Evolutionary conservation across 2,329 filamentous ascomycete genomes (phyloP), one percentile per base, ranked within the genome.

Genomic region (Aspergillaceae sp.): DNA sequence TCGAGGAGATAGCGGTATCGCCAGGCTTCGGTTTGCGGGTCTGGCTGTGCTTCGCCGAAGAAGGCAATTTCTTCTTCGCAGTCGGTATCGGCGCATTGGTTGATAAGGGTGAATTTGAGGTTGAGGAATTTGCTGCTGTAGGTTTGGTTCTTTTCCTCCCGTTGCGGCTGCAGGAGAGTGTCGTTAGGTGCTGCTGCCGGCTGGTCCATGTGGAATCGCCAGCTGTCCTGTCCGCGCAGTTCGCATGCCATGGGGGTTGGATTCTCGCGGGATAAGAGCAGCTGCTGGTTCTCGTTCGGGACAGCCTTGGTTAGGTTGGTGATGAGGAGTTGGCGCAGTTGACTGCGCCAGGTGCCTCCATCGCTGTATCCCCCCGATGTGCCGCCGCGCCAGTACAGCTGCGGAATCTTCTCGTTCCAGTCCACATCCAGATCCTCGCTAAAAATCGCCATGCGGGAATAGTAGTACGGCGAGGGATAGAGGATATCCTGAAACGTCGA

Each of bases 351-450:
- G 4, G 86, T 86, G 19, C 88, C 87, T 52, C 85, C 79, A 46
- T 86, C 78, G 56, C 84, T 88, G 69, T 87, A 94, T 0, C 88
- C 89, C 29, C 89, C 89, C 0, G 88, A 94, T 0, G 88, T 94
- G 9, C 85, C 89, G n/a, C 89, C 89, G n/a, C 89, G 83, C 89
- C 89, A 95, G 74, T 88, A 94, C 41, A 95, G 75, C 52, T 75
- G 77, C 59, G 80, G 77, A 38, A 75, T 69, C 65, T 95, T 94
- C 19, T 19, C 19, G 19, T 19, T 19, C 19, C 19, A 19, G 19
- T 19, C 19, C 19, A 19, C 19, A 19, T 19, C 19, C 19, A 19
- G 19, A 19, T 19, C 19, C 19, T 19, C 19, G 19, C 19, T 19
- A 19, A 19, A 19, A 19, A 19, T 19, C 19, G 19, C 19, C 19